Percentiles rank a stretch among this genome's conserved stretches.
These are phyloP conservation scores for Casuarina equisetifolia DNA, from an alignment of 306 rosid genomes.

Conservation along the genomic window DNA sequence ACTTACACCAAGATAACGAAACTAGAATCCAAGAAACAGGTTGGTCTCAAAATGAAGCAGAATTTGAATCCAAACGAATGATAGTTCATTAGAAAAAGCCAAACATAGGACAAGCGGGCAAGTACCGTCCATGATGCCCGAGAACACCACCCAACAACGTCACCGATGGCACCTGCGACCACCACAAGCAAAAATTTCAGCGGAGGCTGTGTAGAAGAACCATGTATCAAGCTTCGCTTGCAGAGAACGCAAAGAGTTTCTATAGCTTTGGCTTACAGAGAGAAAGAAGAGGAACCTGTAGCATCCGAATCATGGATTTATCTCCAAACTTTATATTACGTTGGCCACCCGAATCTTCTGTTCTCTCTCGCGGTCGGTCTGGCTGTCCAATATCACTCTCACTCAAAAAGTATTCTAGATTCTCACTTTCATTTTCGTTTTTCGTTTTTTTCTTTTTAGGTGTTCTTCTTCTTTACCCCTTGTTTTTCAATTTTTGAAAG, in stretches of 20 bases:
- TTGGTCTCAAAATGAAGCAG: background rate
- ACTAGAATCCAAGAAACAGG: background rate
- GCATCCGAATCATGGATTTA: background rate
- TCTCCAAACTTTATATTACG: background rate
- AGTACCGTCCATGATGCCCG: slow-evolving; percentile 50
- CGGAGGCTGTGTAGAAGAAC: too few relatives aligned
- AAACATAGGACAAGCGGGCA: background rate
- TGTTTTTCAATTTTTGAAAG: too few relatives aligned
- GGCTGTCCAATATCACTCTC: slow-evolving; percentile 6
- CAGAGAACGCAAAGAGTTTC: background rate
- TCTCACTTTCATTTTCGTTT: too few relatives aligned
- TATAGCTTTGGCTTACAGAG: background rate
- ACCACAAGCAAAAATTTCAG: background rate
- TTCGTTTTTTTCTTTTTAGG: too few relatives aligned
- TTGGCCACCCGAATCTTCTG: background rate
- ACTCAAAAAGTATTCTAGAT: too few relatives aligned
- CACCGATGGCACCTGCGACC: slow-evolving; percentile 32
- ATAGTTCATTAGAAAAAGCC: background rate
- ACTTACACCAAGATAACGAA: background rate
- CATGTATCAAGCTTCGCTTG: background rate
- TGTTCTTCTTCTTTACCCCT: too few relatives aligned
- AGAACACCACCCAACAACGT: slow-evolving; percentile 29
- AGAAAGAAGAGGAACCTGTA: background rate
- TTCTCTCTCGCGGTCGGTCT: background rate
- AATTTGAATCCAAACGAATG: background rate